Conservation (phyloP, 2,329 filamentous ascomycete genomes). For the Bretziella fagacearum region DNA sequence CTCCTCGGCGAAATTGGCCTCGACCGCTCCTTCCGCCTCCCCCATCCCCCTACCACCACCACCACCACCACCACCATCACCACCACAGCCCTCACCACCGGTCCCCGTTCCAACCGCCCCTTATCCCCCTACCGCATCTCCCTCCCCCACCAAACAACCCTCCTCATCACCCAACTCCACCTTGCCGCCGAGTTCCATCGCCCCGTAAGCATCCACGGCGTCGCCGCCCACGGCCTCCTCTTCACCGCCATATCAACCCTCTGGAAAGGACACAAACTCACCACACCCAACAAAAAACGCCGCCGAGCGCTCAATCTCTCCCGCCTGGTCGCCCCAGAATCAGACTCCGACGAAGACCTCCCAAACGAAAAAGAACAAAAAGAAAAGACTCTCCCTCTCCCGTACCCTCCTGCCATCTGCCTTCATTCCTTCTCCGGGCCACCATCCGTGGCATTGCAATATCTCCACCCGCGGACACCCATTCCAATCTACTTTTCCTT, state of each 20-base stretch:
- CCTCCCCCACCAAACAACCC: slow-evolving; percentile 48
- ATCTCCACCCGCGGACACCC: slow-evolving; percentile 55
- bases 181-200: slow-evolving; percentile 51
- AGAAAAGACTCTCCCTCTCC: slow-evolving; percentile 18
- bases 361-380: background rate
- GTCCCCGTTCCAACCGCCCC: slow-evolving; percentile 50
- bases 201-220: slow-evolving; percentile 54
- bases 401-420: slow-evolving; percentile 77
- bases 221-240: slow-evolving; percentile 57
- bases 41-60: slow-evolving; percentile 20
- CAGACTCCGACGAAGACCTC: slow-evolving; percentile 23
- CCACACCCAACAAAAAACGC: slow-evolving; percentile 43
- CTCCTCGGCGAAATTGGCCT: slow-evolving; percentile 64
- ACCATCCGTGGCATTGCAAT: slow-evolving; percentile 58
- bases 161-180: slow-evolving; percentile 51
- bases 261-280: slow-evolving; percentile 55
- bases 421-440: slow-evolving; percentile 85
- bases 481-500: slow-evolving; percentile 76
- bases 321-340: slow-evolving; percentile 18
- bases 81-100: slow-evolving; percentile 37
- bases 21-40: slow-evolving; percentile 61
- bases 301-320: slow-evolving; percentile 25
- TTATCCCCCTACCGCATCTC: slow-evolving; percentile 52
- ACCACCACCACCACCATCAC: background rate
- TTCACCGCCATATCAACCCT: slow-evolving; percentile 45